A percentile compares a stretch with the other conserved stretches of the same genome.
Conservation (phyloP, 345 rosid genomes). For the Melaleuca quinquenervia region DNA sequence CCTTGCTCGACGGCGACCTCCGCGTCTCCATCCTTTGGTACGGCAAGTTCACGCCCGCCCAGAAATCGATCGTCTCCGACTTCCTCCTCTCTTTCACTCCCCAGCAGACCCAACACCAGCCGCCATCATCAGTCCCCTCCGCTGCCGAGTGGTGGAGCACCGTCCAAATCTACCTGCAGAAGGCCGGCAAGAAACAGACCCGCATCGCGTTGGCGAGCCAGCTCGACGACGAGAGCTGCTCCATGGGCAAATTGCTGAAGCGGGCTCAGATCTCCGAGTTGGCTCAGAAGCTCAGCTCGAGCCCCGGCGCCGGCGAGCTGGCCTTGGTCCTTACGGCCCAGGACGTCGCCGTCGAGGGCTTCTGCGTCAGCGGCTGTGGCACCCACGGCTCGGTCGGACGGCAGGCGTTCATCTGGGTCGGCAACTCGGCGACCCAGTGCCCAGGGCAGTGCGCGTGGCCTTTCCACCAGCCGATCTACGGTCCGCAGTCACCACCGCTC, state of each 20-base stretch:
- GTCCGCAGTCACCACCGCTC: constrained; percentile 24
- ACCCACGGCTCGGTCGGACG: constrained; percentile 14
- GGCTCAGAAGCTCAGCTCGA: constrained; percentile 3
- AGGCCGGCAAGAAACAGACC: constrained; percentile 10
- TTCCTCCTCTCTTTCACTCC: constrained; percentile 17
- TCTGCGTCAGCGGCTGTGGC: constrained; percentile 33
- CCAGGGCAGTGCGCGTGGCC: constrained; percentile 43
- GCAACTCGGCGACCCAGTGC: constrained; percentile 29
- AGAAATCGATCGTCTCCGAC: constrained; percentile 19
- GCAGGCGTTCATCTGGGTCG: constrained; percentile 25
- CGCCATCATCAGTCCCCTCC: background rate
- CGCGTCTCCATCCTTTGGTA: constrained; percentile 26
- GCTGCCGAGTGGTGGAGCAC: constrained; percentile 22
- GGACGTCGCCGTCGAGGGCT: constrained; percentile 31
- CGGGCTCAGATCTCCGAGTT: constrained; percentile 7
- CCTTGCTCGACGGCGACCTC: constrained; percentile 18
- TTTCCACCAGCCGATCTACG: constrained; percentile 35
- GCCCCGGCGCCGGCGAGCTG: constrained; percentile 3
- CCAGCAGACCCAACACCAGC: background rate
- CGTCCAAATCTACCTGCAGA: constrained; percentile 14
- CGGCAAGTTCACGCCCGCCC: constrained; percentile 15
- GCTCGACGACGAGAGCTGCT: constrained; percentile 12
- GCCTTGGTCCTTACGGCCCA: constrained; percentile 21
- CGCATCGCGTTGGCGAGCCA: constrained; percentile 4
- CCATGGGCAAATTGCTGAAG: constrained; percentile 18